Conservation (phyloP, 331 rosid genomes). For the Pyracantha coccinea region DNA sequence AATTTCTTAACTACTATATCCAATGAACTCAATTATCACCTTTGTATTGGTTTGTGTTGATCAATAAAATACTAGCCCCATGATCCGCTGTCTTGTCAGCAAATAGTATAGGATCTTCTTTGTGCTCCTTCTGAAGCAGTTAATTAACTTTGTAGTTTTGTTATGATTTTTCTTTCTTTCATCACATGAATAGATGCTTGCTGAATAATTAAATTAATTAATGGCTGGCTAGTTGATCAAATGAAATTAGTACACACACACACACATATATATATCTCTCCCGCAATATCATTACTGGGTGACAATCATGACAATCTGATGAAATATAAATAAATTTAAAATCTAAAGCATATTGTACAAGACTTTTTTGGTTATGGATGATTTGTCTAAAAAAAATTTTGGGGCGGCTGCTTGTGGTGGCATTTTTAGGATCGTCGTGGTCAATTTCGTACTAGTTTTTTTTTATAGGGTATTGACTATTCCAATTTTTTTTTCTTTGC, state of each 20-base stretch:
- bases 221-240: slow-evolving; percentile 4
- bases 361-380: too few species aligned
- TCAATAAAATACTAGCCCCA: background rate
- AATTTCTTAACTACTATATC: too few species aligned
- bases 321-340: slow-evolving; percentile 6
- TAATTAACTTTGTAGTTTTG: background rate
- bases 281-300: background rate
- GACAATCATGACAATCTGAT: background rate
- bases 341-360: slow-evolving; percentile 15
- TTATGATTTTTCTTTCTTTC: background rate
- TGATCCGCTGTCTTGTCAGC: background rate
- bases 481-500: too few species aligned
- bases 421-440: too few species aligned
- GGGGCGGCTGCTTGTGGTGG: too few species aligned
- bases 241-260: background rate
- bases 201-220: background rate
- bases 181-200: slow-evolving; percentile 3
- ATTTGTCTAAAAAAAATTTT: too few species aligned
- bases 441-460: too few species aligned
- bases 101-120: background rate
- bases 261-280: background rate
- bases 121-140: background rate
- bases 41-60: too few species aligned
- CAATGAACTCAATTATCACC: too few species aligned
- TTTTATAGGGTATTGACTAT: too few species aligned